These are phyloP conservation scores for Tolypocladium cylindrosporum DNA, from an alignment of 2,329 filamentous ascomycete species.

Conservation along the genomic window DNA sequence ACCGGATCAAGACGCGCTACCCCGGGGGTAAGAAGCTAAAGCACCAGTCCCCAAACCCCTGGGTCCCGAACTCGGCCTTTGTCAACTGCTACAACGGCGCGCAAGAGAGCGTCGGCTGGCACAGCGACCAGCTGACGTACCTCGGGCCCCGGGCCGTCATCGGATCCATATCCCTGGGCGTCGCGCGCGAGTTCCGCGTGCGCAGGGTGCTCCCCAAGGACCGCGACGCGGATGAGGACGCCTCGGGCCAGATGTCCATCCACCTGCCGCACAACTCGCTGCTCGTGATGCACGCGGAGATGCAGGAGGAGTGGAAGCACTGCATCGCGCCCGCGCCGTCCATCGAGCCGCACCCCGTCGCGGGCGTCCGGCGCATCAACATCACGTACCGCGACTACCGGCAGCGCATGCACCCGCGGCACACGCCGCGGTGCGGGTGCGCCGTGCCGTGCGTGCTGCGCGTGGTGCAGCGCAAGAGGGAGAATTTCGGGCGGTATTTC, in stretches of 20 bases:
- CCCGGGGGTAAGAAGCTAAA: conserved; percentile 62
- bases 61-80: conserved; percentile 83
- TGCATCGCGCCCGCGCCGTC: conserved; percentile 63
- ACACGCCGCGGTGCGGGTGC: conserved; percentile 72
- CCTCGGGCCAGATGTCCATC: conserved; percentile 79
- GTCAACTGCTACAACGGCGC: conserved; percentile 89
- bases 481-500: conserved; percentile 72
- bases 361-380: conserved; percentile 76
- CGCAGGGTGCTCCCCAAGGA: conserved; percentile 61
- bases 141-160: conserved; percentile 82
- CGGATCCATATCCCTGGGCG: conserved; percentile 81
- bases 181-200: conserved; percentile 87
- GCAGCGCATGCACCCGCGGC: conserved; percentile 61
- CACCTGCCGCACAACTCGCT: conserved; percentile 92
- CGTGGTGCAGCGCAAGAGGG: conserved; percentile 69
- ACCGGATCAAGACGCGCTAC: conserved; percentile 59
- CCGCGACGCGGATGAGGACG: conserved; percentile 41
- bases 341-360: conserved; percentile 76
- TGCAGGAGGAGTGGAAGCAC: conserved; percentile 98
- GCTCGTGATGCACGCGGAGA: conserved; percentile 92
- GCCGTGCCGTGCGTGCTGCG: conserved; percentile 58
- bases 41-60: conserved; percentile 62
- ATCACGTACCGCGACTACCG: conserved; percentile 89
- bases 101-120: conserved; percentile 78
- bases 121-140: conserved; percentile 88